Conservation (phyloP, 2,329 filamentous ascomycete genomes). For the Blastomyces silverae region DNA sequence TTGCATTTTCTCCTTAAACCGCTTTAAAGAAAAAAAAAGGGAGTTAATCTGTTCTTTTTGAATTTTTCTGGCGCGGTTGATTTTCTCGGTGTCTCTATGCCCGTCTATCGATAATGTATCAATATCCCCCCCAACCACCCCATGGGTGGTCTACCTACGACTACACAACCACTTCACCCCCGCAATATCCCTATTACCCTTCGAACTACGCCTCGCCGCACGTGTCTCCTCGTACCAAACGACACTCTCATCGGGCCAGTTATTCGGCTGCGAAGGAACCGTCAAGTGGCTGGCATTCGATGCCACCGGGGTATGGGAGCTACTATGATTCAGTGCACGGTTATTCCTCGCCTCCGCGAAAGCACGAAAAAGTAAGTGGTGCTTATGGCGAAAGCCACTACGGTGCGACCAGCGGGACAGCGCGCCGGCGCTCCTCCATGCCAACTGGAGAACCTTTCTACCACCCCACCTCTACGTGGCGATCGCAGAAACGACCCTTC, state of each 20-base stretch:
- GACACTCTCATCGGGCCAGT: constrained; percentile 53
- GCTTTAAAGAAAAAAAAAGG: not conserved
- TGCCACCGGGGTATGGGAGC: constrained; percentile 39
- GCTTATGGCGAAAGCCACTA: constrained; percentile 36
- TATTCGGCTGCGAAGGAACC: constrained; percentile 43
- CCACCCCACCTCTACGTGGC: constrained; percentile 24
- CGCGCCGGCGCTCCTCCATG: constrained; percentile 46
- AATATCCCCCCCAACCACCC: constrained; percentile 41
- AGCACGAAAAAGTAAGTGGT: constrained; percentile 62
- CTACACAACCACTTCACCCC: constrained; percentile 46
- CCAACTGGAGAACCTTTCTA: constrained; percentile 22
- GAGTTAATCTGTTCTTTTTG: constrained; percentile 14
- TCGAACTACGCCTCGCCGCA: constrained; percentile 46
- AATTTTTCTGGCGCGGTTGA: not conserved
- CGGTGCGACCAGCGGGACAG: not conserved
- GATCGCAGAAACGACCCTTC: constrained; percentile 48
- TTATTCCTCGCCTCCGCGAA: constrained; percentile 48
- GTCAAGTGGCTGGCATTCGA: constrained; percentile 35
- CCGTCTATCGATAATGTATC: constrained; percentile 39
- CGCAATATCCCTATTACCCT: constrained; percentile 48
- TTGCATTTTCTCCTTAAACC: not conserved
- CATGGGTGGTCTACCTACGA: constrained; percentile 45
- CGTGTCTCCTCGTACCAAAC: constrained; percentile 43
- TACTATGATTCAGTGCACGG: constrained; percentile 44
- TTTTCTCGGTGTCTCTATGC: constrained; percentile 26